Conservation (phyloP, 176 grass and related monocot genomes). For the bread wheat (Triticum aestivum) region DNA sequence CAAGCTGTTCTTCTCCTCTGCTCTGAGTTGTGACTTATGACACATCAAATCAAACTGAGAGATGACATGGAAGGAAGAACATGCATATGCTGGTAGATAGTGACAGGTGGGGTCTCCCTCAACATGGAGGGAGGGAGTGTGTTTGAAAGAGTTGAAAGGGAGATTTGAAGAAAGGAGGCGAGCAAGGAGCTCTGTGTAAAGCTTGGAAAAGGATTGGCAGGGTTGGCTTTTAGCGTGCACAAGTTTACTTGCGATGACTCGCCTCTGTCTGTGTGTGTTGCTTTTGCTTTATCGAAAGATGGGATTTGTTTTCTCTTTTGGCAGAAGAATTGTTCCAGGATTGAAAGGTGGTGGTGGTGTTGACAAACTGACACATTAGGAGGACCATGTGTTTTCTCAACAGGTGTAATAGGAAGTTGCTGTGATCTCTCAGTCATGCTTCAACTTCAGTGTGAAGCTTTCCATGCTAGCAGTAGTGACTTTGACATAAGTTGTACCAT, state of each 20-base stretch:
- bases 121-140: not conserved
- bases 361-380: slow-evolving; percentile 36
- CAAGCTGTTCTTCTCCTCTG: slow-evolving; percentile 29
- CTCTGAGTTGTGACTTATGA: slow-evolving; percentile 3
- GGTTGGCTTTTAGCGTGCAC: slow-evolving; percentile 44
- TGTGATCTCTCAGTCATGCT: slow-evolving; percentile 33
- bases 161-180: slow-evolving; percentile 25
- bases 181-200: slow-evolving; percentile 23
- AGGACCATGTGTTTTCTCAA: slow-evolving; percentile 29
- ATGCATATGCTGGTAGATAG: not conserved
- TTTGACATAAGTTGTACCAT: not conserved
- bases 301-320: slow-evolving; percentile 24
- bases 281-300: slow-evolving; percentile 51
- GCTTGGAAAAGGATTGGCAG: slow-evolving; percentile 33
- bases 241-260: slow-evolving; percentile 52
- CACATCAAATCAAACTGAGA: slow-evolving; percentile 9
- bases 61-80: slow-evolving; percentile 21
- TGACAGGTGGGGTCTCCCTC: slow-evolving; percentile 14
- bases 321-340: slow-evolving; percentile 20
- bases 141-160: slow-evolving; percentile 27
- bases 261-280: slow-evolving; percentile 37
- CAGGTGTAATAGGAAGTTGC: slow-evolving; percentile 40
- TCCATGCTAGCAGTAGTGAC: slow-evolving; percentile 4
- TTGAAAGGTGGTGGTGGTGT: slow-evolving; percentile 28
- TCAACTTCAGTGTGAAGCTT: slow-evolving; percentile 39